phyloP scores from a whole-genome alignment of 2,329 filamentous ascomycete species.

The Triangularia setosa region DNA sequence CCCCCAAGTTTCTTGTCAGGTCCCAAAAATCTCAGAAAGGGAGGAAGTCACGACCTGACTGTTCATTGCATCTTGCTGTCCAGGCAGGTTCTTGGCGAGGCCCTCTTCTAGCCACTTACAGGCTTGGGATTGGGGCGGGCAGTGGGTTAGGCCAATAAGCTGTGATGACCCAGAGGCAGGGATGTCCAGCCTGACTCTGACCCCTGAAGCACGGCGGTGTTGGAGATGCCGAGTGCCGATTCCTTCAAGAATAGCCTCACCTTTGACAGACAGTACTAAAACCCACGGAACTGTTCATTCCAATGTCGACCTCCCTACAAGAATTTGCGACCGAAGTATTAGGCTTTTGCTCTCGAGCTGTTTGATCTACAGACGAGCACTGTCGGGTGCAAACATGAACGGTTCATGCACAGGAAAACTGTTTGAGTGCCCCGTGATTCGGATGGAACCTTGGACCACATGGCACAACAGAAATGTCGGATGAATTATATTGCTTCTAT shows the following conservation, averaged over 20 bases:
- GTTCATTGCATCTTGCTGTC: background rate
- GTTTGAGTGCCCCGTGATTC: background rate
- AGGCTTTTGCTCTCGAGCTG: background rate
- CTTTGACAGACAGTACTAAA: background rate
- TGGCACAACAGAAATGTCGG: background rate
- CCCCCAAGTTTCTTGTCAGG: background rate
- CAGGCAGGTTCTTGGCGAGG: slow-evolving; percentile 4
- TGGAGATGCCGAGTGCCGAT: background rate
- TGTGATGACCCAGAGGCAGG: background rate
- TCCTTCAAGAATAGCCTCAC: background rate
- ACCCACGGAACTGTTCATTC: background rate
- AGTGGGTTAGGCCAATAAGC: slow-evolving; percentile 1
- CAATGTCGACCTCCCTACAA: background rate
- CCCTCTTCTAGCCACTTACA: background rate
- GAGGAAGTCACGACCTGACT: background rate
- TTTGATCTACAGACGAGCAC: background rate
- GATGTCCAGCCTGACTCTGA: background rate
- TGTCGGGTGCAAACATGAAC: background rate
- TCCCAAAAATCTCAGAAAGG: background rate
- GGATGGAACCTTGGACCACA: background rate
- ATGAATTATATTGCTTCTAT: background rate
- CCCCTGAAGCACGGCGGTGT: background rate
- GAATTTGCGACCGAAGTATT: background rate
- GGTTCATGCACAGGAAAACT: background rate
- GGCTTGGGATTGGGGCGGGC: background rate